Base-by-base conservation (phyloP, 2,329 filamentous ascomycete species). In the Epichloe hybrida region DNA sequence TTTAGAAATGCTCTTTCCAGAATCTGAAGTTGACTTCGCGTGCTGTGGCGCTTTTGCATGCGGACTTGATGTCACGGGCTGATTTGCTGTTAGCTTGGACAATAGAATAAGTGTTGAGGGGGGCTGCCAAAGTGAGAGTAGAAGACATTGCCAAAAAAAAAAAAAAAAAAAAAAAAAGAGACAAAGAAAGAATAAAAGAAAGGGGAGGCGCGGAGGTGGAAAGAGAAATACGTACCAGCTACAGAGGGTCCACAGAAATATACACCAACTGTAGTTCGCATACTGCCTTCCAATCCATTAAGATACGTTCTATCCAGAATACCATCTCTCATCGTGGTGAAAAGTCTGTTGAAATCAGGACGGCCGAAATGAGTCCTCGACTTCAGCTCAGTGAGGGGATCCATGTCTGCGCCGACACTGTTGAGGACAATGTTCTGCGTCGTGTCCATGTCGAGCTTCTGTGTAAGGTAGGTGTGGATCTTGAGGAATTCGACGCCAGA, bases 361-460 rank as follows among this genome's bases (percentile, higher is more conserved):
- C 93, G 82, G 31, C 93, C 93, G 65, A 95, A 98, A 70, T 96
- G 95, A 20, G 93, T 98, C 52, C 90, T 79, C 2, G 85, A 80
- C 66, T 84, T 87, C 54, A 98, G 76, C 69, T 97, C 91, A 0
- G 93, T 98, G 27, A 98, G 75, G 0, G 93, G 93, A 66, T 98
- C 93, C 55, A 88, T 76, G 40, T 85, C 84, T 39, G 86, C 82
- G 50, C 93, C 93, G 17, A 97, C 91, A 50, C 84, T 90, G 72
- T 98, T 97, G 56, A 98, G 80, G 46, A 96, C 88, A 64, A 98
- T 97, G 68, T 98, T 98, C 60, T 96, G 86, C 2, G 89, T 84
- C 0, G 88, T 95, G 66, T 98, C 90, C 59, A 83, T 79, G 66
- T 97, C 91, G 53, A 97, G 80, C 61, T 83, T 86, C 69, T 97